Evolutionary conservation across 306 rosid species (phyloP).

Genomic region (Prunus persica): DNA sequence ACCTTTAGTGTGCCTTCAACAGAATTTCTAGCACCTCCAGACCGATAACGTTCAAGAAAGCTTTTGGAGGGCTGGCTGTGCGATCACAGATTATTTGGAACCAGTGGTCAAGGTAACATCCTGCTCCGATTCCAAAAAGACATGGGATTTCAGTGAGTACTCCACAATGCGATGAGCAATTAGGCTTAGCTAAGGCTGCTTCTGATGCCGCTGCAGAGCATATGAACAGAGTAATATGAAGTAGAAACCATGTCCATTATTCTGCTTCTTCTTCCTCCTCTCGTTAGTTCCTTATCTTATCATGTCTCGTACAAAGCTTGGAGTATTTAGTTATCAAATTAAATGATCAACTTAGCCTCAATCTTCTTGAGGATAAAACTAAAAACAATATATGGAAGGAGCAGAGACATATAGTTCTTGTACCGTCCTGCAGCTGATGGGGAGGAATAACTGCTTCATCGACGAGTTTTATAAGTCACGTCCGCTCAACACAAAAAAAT

Average conservation of each 20-base stretch:
- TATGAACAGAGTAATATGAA: background rate
- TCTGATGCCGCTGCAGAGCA: background rate
- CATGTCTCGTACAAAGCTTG: background rate
- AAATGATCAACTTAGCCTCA: too few species aligned
- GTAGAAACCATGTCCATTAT: background rate
- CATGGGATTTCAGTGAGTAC: background rate
- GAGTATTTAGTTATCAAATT: background rate
- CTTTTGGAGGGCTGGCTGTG: background rate
- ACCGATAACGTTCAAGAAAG: background rate
- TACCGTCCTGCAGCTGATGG: too few species aligned
- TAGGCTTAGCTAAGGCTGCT: background rate
- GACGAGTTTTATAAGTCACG: too few species aligned
- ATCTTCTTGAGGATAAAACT: too few species aligned
- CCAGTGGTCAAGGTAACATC: background rate
- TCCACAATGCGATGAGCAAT: background rate
- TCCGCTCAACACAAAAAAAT: too few species aligned
- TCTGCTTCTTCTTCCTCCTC: background rate
- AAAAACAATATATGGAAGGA: too few species aligned
- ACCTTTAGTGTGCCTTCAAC: background rate
- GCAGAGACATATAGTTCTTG: too few species aligned
- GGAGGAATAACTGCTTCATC: too few species aligned
- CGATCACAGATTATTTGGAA: background rate
- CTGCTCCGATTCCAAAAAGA: slow-evolving; percentile 15
- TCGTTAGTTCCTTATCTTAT: background rate
- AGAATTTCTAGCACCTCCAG: background rate